phyloP scores from a whole-genome alignment of 1,139 yeast genomes.

The Meyerozyma carpophila region DNA sequence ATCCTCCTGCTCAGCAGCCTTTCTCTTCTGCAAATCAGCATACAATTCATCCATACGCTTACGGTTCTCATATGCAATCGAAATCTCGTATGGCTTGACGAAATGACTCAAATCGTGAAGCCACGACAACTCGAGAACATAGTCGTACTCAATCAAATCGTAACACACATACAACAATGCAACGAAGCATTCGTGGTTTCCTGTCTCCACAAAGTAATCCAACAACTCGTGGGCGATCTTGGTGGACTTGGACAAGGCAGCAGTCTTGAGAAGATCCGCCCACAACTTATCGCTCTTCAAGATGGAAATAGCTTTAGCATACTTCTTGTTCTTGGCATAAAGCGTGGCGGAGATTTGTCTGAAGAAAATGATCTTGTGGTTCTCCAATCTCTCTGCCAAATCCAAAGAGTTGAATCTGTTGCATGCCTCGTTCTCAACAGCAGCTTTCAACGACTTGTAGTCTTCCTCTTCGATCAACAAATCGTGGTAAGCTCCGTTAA shows the following conservation, averaged over 20 bases:
- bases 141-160: conserved; percentile 72
- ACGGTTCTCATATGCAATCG: conserved; percentile 73
- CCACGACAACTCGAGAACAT: conserved; percentile 89
- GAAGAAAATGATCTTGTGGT: conserved; percentile 85
- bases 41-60: conserved; percentile 60
- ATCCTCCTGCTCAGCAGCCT: conserved; percentile 55
- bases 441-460: conserved; percentile 79
- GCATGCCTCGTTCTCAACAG: conserved; percentile 72
- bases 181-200: conserved; percentile 92
- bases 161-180: conserved; percentile 87
- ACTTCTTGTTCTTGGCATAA: conserved; percentile 91
- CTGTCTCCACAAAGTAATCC: conserved; percentile 92
- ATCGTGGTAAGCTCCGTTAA: conserved; percentile 93
- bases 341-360: conserved; percentile 94
- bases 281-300: conserved; percentile 90
- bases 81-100: conserved; percentile 88
- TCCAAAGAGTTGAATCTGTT: conserved; percentile 92
- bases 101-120: conserved; percentile 71
- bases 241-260: conserved; percentile 71
- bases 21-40: conserved; percentile 65
- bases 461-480: conserved; percentile 95
- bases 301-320: conserved; percentile 81
- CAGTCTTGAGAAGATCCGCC: conserved; percentile 92
- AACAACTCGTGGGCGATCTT: conserved; percentile 87
- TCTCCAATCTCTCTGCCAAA: conserved; percentile 88